Evolutionary conservation across 2,329 filamentous ascomycete species (phyloP).

Genomic region (Trichoderma sp.): DNA sequence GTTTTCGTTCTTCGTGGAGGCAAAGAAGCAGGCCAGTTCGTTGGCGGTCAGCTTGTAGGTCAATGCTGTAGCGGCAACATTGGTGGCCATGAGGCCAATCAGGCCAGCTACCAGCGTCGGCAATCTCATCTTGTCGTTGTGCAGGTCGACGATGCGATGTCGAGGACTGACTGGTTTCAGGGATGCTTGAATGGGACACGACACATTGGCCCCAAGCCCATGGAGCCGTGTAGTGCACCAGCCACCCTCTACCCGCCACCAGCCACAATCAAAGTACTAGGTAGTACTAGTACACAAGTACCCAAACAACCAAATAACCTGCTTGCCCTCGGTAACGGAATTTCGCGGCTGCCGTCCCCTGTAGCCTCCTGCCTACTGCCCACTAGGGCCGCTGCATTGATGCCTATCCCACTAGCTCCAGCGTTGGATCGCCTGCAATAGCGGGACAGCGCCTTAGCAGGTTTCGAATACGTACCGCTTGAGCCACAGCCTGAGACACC

Average conservation of each 20-base stretch:
- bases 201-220: conserved; percentile 19
- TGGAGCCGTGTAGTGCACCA: background rate
- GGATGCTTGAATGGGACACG: conserved; percentile 22
- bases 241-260: background rate
- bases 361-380: background rate
- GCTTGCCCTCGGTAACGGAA: conserved; percentile 23
- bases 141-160: conserved; percentile 31
- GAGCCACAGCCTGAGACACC: conserved; percentile 22
- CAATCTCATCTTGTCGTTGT: conserved; percentile 61
- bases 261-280: background rate
- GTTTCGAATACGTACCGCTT: conserved; percentile 11
- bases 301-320: too few relatives aligned
- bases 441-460: background rate
- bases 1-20: conserved; percentile 72
- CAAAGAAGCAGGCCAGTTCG: conserved; percentile 96
- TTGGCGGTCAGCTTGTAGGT: conserved; percentile 90
- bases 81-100: conserved; percentile 68
- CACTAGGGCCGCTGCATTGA: conserved; percentile 7
- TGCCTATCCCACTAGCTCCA: background rate
- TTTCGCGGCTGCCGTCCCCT: conserved; percentile 26
- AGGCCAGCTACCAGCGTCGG: conserved; percentile 64
- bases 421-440: conserved; percentile 12
- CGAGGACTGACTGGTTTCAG: conserved; percentile 29
- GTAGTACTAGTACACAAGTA: too few relatives aligned
- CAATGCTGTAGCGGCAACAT: conserved; percentile 82